Percentiles rank a stretch among this genome's conserved stretches.
phyloP scores from a whole-genome alignment of 306 rosid genomes.

The barrel medic (Medicago truncatula) region DNA sequence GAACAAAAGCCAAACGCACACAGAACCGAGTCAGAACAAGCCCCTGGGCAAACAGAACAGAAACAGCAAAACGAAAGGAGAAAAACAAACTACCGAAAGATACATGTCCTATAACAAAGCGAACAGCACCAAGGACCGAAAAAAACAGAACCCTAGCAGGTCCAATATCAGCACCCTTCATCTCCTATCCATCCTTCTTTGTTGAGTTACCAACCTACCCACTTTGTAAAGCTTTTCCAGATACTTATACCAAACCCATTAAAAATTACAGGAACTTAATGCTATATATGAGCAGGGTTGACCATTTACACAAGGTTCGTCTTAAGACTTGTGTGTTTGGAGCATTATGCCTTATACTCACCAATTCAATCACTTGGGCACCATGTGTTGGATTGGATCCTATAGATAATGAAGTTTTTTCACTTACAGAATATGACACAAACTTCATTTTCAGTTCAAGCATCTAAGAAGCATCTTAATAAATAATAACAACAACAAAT shows the following conservation, averaged over 20 bases:
- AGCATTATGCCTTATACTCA: background rate
- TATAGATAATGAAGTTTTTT: background rate
- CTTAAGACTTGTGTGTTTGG: background rate
- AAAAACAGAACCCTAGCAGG: too few relatives aligned
- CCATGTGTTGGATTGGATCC: background rate
- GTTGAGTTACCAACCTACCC: background rate
- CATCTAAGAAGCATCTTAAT: conserved; percentile 16
- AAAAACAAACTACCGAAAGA: too few relatives aligned
- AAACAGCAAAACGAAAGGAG: too few relatives aligned
- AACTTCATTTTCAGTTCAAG: background rate
- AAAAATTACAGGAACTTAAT: background rate
- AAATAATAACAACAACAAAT: background rate
- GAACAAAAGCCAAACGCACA: too few relatives aligned
- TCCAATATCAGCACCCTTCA: too few relatives aligned
- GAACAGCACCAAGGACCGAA: too few relatives aligned
- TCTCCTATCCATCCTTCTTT: background rate
- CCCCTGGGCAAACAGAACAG: too few relatives aligned
- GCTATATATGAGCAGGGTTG: background rate
- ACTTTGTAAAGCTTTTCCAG: background rate
- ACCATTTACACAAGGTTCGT: background rate
- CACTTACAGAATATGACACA: background rate
- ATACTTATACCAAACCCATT: background rate
- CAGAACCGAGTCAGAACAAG: too few relatives aligned
- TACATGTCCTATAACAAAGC: too few relatives aligned
- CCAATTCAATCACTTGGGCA: background rate